Percentiles rank a stretch among this genome's conserved stretches.
Conservation (phyloP, 2,329 filamentous ascomycete genomes). For the Raffaelea arxii region DNA sequence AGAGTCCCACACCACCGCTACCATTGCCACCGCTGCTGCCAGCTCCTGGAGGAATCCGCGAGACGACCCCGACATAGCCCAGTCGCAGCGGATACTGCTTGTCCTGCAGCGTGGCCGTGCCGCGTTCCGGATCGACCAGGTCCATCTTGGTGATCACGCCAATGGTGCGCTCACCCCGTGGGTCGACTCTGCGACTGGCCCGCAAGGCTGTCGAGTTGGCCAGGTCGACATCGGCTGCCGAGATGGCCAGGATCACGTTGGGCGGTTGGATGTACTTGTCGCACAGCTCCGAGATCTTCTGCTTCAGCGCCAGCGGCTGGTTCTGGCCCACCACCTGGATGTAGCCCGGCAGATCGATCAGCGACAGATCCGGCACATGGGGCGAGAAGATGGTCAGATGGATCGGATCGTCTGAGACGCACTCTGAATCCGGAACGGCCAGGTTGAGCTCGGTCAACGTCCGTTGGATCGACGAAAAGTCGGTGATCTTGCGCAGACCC, state of each 20-base stretch:
- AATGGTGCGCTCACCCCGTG: conserved; percentile 89
- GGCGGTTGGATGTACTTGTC: conserved; percentile 97
- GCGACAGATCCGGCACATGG: conserved; percentile 85
- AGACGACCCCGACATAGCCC: conserved; percentile 93
- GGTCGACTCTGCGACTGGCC: conserved; percentile 85
- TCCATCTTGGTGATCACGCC: conserved; percentile 99
- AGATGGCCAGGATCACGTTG: conserved; percentile 95
- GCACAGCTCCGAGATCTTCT: conserved; percentile 91
- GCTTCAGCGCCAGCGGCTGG: conserved; percentile 83
- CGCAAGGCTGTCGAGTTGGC: conserved; percentile 91
- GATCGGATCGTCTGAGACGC: conserved; percentile 93
- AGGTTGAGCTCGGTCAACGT: conserved; percentile 92
- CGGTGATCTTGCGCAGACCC: conserved; percentile 78
- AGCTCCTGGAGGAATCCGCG: conserved; percentile 58
- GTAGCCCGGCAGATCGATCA: conserved; percentile 95
- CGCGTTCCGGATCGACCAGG: conserved; percentile 75
- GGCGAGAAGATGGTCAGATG: conserved; percentile 93
- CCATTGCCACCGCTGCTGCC: no score
- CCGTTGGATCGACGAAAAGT: conserved; percentile 85
- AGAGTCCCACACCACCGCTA: conserved; percentile 63
- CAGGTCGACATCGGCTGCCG: conserved; percentile 91
- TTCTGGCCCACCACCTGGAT: conserved; percentile 91
- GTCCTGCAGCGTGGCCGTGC: conserved; percentile 69
- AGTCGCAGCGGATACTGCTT: conserved; percentile 90
- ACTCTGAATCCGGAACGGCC: conserved; percentile 81